A percentile compares a stretch with the other conserved stretches of the same genome.
phyloP scores from a whole-genome alignment of 148 eudicot species.

The Cornus suecica region DNA sequence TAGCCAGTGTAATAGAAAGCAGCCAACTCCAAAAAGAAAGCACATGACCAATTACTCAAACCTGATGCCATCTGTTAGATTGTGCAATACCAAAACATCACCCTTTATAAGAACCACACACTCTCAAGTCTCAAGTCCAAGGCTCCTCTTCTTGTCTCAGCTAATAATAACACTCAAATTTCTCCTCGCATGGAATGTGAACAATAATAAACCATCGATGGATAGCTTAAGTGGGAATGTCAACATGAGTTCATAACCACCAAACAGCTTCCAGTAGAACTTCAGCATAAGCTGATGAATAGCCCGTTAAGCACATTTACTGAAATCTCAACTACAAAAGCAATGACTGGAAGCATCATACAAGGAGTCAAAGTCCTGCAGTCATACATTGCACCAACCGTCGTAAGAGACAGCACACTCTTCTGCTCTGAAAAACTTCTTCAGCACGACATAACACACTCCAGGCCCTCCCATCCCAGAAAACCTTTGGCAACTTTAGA shows the following conservation, averaged over 20 bases:
- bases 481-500: slow-evolving; percentile 2
- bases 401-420: background rate
- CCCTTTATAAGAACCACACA: background rate
- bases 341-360: background rate
- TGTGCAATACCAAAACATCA: background rate
- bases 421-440: background rate
- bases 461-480: background rate
- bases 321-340: background rate
- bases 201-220: background rate
- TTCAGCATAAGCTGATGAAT: background rate
- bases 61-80: background rate
- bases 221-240: background rate
- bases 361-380: background rate
- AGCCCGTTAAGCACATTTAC: background rate
- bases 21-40: background rate
- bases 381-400: background rate
- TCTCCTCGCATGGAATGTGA: background rate
- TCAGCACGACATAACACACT: background rate
- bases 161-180: background rate
- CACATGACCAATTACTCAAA: background rate
- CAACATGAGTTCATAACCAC: background rate
- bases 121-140: background rate
- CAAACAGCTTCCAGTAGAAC: background rate
- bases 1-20: background rate
- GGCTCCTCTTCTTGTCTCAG: background rate